Conservation (phyloP, 1,284 basidiomycete genomes). For the Austroboletus novae-zelandiae region DNA sequence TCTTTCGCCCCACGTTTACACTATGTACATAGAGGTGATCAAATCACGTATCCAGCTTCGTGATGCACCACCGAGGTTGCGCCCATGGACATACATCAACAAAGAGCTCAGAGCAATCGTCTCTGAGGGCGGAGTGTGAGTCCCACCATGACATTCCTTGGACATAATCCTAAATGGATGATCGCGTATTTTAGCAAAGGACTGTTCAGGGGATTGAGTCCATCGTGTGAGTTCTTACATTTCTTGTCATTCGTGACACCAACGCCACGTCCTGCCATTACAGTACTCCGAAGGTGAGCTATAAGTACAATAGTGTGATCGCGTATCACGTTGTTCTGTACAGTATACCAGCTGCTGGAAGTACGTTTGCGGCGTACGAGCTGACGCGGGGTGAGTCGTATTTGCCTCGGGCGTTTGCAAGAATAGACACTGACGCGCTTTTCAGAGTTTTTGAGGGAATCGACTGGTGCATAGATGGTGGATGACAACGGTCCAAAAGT, state of each 20-base stretch:
- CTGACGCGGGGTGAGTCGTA: slow-evolving; percentile 63
- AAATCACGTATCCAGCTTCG: slow-evolving; percentile 90
- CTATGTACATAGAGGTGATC: slow-evolving; percentile 67
- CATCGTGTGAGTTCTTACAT: slow-evolving; percentile 49
- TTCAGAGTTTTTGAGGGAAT: slow-evolving; percentile 24
- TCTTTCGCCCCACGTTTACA: neutral
- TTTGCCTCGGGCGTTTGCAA: neutral
- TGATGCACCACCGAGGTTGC: slow-evolving; percentile 69
- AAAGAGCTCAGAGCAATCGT: slow-evolving; percentile 69
- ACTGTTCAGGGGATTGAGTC: slow-evolving; percentile 71
- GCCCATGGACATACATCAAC: slow-evolving; percentile 80
- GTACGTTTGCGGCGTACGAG: slow-evolving; percentile 93
- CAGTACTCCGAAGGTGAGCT: slow-evolving; percentile 20
- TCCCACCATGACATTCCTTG: slow-evolving; percentile 12
- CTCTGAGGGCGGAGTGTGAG: slow-evolving; percentile 74
- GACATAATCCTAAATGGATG: slow-evolving; percentile 4
- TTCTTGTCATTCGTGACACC: neutral
- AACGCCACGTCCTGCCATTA: neutral
- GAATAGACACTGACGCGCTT: neutral
- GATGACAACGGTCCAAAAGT: neutral
- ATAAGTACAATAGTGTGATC: neutral
- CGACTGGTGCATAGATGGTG: slow-evolving; percentile 14
- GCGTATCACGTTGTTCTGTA: neutral
- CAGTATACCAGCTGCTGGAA: slow-evolving; percentile 87
- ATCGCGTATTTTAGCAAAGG: slow-evolving; percentile 46